These are phyloP conservation scores for Dactylellina cionopaga DNA, from an alignment of 2,329 filamentous ascomycete genomes.

Conservation along the genomic window DNA sequence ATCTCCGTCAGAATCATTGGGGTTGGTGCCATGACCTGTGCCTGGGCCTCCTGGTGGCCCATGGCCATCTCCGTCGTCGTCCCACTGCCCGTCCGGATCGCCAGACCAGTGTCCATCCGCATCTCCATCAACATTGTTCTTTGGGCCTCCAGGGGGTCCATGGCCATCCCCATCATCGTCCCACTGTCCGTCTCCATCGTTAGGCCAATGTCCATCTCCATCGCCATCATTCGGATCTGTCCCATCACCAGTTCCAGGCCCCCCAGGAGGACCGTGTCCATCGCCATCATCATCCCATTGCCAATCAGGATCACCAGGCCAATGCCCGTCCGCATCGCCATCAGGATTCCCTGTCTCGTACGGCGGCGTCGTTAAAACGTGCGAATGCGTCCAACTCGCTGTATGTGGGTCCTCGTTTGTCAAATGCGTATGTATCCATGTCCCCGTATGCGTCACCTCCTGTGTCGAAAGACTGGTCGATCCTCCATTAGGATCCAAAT, in stretches of 20 bases:
- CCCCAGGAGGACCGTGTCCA: conserved; percentile 2
- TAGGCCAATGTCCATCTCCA: conserved; percentile 22
- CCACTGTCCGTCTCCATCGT: not conserved
- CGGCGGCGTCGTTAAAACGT: conserved; percentile 18
- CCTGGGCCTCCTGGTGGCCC: not conserved
- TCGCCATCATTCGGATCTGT: not conserved
- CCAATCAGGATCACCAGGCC: not conserved
- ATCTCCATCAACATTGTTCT: not conserved
- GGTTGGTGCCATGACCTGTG: not conserved
- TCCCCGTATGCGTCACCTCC: conserved; percentile 21
- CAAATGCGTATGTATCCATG: conserved; percentile 29
- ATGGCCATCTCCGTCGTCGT: conserved; percentile 11
- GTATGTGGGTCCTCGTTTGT: conserved; percentile 24
- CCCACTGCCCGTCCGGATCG: conserved; percentile 1
- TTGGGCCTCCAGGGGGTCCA: not conserved
- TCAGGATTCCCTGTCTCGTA: not conserved
- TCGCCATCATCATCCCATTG: conserved; percentile 9
- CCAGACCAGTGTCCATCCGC: conserved; percentile 18
- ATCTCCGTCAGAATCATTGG: not conserved
- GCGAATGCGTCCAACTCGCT: conserved; percentile 25
- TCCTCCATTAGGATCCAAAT: not conserved
- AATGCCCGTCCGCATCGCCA: conserved; percentile 17
- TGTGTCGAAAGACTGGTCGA: not conserved
- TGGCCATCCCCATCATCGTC: conserved; percentile 13
- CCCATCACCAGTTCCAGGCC: not conserved